These are phyloP conservation scores for Pseudozyma thailandica DNA, from an alignment of 1,284 basidiomycete species.

Conservation along the genomic window DNA sequence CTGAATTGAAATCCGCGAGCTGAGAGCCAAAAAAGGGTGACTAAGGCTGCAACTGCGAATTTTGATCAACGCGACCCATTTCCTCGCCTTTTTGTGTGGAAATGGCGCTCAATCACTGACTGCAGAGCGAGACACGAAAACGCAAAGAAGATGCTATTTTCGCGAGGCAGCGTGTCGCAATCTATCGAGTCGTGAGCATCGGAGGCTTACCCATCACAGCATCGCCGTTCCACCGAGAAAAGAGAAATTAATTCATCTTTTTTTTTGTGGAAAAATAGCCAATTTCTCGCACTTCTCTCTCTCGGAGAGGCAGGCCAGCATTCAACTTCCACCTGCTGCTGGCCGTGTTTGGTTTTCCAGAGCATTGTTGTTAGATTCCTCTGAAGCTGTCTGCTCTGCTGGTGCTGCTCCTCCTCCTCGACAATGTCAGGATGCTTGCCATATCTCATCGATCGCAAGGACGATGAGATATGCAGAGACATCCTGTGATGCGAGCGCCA, in stretches of 20 bases:
- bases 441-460: too few relatives aligned
- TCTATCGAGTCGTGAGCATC: slow-evolving; percentile 38
- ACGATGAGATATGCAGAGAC: too few relatives aligned
- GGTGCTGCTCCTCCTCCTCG: too few relatives aligned
- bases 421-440: too few relatives aligned
- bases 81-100: neutral
- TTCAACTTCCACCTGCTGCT: too few relatives aligned
- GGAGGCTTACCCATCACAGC: slow-evolving; percentile 6
- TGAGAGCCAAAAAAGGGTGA: slow-evolving; percentile 1
- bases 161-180: slow-evolving; percentile 25
- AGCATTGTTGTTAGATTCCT: too few relatives aligned
- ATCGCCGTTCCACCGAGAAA: slow-evolving; percentile 22
- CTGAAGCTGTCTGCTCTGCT: too few relatives aligned
- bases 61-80: too few relatives aligned
- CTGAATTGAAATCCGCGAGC: slow-evolving; percentile 1
- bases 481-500: too few relatives aligned
- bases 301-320: too few relatives aligned
- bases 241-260: neutral
- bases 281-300: slow-evolving; percentile 8
- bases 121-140: slow-evolving; percentile 14
- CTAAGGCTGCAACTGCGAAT: slow-evolving; percentile 16
- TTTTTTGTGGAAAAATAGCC: neutral
- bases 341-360: too few relatives aligned
- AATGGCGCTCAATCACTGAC: neutral
- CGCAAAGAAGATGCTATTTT: neutral